phyloP scores from a whole-genome alignment of 257 asterid genomes.

The Solanum etuberosum region DNA sequence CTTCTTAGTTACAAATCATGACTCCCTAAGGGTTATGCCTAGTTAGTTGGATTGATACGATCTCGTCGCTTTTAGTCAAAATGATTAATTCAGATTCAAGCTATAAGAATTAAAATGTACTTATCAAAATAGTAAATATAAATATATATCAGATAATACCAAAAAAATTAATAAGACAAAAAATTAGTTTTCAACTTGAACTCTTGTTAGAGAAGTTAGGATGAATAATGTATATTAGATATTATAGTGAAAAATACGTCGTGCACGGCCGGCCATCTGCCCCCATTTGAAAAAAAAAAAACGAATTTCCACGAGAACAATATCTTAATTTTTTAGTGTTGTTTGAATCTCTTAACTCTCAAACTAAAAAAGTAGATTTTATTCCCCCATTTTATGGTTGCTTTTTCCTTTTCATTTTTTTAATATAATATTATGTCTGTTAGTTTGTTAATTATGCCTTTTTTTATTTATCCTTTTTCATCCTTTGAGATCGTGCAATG shows the following conservation, averaged over 20 bases:
- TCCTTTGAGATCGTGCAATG: constrained; percentile 27
- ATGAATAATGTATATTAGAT: background rate
- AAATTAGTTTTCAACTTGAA: constrained; percentile 19
- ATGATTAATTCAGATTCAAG: background rate
- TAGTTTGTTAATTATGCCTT: background rate
- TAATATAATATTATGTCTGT: background rate
- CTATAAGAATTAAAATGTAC: background rate
- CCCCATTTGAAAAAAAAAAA: background rate
- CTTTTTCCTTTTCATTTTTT: background rate
- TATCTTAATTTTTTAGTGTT: constrained; percentile 21
- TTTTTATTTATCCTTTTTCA: background rate
- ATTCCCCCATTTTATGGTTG: background rate
- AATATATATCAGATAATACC: background rate
- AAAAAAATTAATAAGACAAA: background rate
- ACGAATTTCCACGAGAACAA: constrained; percentile 27
- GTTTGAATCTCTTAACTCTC: constrained; percentile 4
- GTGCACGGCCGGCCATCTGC: constrained; percentile 35
- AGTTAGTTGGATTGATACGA: constrained; percentile 17
- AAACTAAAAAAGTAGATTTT: constrained; percentile 13
- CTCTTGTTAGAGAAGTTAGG: background rate
- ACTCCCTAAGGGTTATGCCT: background rate
- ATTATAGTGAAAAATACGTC: constrained; percentile 6
- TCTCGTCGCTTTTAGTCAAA: background rate
- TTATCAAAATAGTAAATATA: background rate
- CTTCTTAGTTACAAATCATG: background rate